A percentile compares a stretch with the other conserved stretches of the same genome.
phyloP scores from a whole-genome alignment of 768 basidiomycete genomes.

The Boletus subparvulus region DNA sequence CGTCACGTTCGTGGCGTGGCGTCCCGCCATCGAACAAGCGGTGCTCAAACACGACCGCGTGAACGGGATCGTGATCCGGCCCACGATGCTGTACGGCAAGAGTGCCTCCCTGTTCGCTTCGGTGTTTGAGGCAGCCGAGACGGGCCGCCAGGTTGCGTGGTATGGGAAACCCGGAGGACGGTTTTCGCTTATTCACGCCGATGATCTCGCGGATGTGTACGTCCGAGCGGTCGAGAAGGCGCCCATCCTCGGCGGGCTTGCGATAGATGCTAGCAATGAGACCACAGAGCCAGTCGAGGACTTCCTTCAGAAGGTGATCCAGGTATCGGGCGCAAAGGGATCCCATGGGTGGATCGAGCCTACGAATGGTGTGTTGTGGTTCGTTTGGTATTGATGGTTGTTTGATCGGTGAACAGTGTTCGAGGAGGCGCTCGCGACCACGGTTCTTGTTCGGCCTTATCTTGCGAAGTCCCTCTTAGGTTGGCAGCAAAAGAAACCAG shows the following conservation, averaged over 20 bases:
- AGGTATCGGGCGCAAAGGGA: conserved; percentile 29
- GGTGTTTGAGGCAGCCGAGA: conserved; percentile 26
- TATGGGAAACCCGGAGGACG: conserved; percentile 29
- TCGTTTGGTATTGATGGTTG: not conserved
- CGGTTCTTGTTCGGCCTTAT: conserved; percentile 19
- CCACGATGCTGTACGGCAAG: conserved; percentile 31
- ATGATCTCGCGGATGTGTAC: conserved; percentile 37
- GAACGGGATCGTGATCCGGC: conserved; percentile 37
- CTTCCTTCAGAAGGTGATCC: conserved; percentile 25
- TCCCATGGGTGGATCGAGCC: conserved; percentile 21
- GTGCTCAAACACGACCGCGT: conserved; percentile 17
- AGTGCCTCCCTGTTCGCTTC: conserved; percentile 21
- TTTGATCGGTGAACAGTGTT: conserved; percentile 11
- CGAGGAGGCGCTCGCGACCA: conserved; percentile 25
- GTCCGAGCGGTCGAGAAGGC: conserved; percentile 35
- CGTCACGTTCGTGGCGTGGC: conserved; percentile 20
- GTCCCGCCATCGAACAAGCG: conserved; percentile 15
- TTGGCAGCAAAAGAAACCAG: conserved; percentile 33
- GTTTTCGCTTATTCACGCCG: conserved; percentile 30
- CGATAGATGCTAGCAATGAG: conserved; percentile 33
- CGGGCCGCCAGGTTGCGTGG: conserved; percentile 19
- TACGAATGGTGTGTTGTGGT: conserved; percentile 19
- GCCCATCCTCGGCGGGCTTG: conserved; percentile 27
- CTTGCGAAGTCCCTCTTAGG: conserved; percentile 33
- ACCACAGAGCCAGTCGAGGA: conserved; percentile 30